phyloP scores from a whole-genome alignment of 1,284 basidiomycete species.

The Boletus sp. region DNA sequence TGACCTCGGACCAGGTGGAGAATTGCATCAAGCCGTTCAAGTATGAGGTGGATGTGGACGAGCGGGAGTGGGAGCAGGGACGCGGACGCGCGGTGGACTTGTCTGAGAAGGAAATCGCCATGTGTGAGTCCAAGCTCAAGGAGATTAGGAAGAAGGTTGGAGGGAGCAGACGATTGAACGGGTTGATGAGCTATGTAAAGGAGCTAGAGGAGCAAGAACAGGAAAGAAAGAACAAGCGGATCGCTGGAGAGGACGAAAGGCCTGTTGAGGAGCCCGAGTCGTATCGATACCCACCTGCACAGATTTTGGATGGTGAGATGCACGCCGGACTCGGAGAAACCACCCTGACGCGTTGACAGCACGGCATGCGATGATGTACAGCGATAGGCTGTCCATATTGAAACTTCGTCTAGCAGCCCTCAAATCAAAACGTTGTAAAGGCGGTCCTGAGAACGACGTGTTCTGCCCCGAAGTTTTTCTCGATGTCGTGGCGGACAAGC shows the following conservation, averaged over 20 bases:
- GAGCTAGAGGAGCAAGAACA: slow-evolving; percentile 79
- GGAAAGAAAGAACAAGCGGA: slow-evolving; percentile 55
- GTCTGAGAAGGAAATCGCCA: slow-evolving; percentile 78
- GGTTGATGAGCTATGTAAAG: slow-evolving; percentile 79
- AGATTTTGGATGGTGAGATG: slow-evolving; percentile 76
- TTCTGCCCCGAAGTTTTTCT: slow-evolving; percentile 98
- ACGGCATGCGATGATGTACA: slow-evolving; percentile 86
- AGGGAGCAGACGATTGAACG: slow-evolving; percentile 73
- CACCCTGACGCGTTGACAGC: slow-evolving; percentile 45
- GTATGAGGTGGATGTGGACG: slow-evolving; percentile 91
- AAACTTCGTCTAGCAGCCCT: slow-evolving; percentile 82
- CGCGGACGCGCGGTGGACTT: slow-evolving; percentile 71
- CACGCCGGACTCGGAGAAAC: background rate
- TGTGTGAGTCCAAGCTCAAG: slow-evolving; percentile 84
- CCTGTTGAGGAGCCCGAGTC: slow-evolving; percentile 53
- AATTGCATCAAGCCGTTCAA: slow-evolving; percentile 99
- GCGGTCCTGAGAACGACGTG: slow-evolving; percentile 80
- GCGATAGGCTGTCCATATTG: slow-evolving; percentile 77
- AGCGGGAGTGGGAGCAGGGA: slow-evolving; percentile 88
- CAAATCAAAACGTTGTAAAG: slow-evolving; percentile 83
- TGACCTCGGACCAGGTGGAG: slow-evolving; percentile 97
- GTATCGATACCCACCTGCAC: slow-evolving; percentile 89
- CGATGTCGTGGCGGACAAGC: slow-evolving; percentile 93
- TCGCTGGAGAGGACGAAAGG: slow-evolving; percentile 37
- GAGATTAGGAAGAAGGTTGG: slow-evolving; percentile 87